These are phyloP conservation scores for Cephaloascus fragrans DNA, from an alignment of 805 yeast genomes.

Conservation along the genomic window DNA sequence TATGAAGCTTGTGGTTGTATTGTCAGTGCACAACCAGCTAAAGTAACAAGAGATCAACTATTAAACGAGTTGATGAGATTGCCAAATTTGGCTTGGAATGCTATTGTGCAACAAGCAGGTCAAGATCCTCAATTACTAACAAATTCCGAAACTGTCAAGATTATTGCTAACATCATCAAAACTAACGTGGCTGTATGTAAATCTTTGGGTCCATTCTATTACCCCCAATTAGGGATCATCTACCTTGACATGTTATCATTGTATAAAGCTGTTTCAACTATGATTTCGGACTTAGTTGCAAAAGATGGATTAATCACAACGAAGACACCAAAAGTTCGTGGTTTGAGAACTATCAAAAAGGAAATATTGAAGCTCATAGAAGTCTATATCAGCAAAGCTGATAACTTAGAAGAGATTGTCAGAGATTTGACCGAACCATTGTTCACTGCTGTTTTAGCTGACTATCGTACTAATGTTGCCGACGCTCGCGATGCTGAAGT, in stretches of 20 bases:
- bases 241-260: constrained; percentile 85
- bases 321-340: constrained; percentile 90
- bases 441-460: constrained; percentile 78
- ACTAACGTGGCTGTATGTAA: constrained; percentile 93
- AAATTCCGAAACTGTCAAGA: constrained; percentile 79
- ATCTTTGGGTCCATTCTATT: constrained; percentile 88
- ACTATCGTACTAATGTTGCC: constrained; percentile 80
- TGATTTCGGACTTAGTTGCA: constrained; percentile 76
- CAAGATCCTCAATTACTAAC: constrained; percentile 73
- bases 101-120: constrained; percentile 77
- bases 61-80: constrained; percentile 74
- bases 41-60: constrained; percentile 59
- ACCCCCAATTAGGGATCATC: constrained; percentile 77
- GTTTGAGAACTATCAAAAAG: constrained; percentile 91
- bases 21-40: constrained; percentile 74
- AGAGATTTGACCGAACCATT: constrained; percentile 75
- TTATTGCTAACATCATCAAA: constrained; percentile 86
- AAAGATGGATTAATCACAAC: constrained; percentile 82
- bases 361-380: constrained; percentile 86
- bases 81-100: constrained; percentile 93
- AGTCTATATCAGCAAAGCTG: constrained; percentile 81
- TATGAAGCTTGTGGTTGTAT: constrained; percentile 97
- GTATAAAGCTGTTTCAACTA: constrained; percentile 78
- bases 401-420: constrained; percentile 75
- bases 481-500: constrained; percentile 98